phyloP scores from a whole-genome alignment of 108 stramenopile species.

The Conticribra guillardii region DNA sequence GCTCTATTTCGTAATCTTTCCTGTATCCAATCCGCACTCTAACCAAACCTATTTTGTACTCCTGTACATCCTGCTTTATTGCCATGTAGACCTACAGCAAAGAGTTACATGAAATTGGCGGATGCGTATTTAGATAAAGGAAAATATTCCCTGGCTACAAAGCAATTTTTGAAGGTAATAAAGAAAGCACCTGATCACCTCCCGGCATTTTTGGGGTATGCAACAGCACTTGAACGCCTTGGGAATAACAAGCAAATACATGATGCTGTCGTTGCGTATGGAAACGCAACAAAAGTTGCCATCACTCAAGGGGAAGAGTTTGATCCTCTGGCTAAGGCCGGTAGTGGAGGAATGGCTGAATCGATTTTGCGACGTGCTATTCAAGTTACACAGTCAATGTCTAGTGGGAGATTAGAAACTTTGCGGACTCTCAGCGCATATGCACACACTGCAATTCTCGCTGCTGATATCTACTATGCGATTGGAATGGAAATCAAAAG shows the following conservation, averaged over 20 bases:
- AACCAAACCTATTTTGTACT: too few relatives aligned
- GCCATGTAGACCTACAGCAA: slow-evolving; percentile 34
- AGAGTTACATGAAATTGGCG: slow-evolving; percentile 62
- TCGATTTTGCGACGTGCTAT: slow-evolving; percentile 49
- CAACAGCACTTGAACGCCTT: slow-evolving; percentile 52
- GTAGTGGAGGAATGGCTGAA: slow-evolving; percentile 51
- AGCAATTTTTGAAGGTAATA: slow-evolving; percentile 60
- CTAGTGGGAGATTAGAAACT: slow-evolving; percentile 27
- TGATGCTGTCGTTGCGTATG: slow-evolving; percentile 46
- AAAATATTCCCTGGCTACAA: slow-evolving; percentile 47
- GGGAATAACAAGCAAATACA: slow-evolving; percentile 47
- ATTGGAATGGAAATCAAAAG: slow-evolving; percentile 45
- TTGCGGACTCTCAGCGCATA: slow-evolving; percentile 29
- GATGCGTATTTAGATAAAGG: slow-evolving; percentile 59
- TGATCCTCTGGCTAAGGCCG: slow-evolving; percentile 40
- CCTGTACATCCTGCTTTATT: neutral
- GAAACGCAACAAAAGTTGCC: slow-evolving; percentile 51
- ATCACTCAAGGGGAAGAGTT: slow-evolving; percentile 45
- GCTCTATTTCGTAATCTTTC: neutral
- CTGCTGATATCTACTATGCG: slow-evolving; percentile 51
- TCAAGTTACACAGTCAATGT: slow-evolving; percentile 36
- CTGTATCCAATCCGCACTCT: too few relatives aligned
- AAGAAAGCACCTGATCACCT: slow-evolving; percentile 55
- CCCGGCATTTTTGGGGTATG: slow-evolving; percentile 55
- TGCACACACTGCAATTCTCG: slow-evolving; percentile 47